Base-by-base conservation (phyloP, 257 asterid genomes). In the Catharanthus roseus region DNA sequence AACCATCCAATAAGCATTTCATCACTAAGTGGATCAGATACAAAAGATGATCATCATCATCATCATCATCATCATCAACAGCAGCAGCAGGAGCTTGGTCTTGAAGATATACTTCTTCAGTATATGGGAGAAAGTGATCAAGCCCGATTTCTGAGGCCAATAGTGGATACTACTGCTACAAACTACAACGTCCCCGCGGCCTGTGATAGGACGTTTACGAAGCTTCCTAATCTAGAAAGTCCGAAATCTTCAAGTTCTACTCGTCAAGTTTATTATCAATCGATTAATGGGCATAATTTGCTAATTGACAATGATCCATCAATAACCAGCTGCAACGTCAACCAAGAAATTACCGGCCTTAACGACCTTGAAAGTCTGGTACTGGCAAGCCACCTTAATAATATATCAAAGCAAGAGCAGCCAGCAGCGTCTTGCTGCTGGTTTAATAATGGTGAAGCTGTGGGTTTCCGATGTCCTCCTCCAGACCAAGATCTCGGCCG, bases 351-450 rank as follows among this genome's bases (percentile, higher is more conserved):
- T 41, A n/a, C n/a, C n/a, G 47, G 36, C 67, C 72, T 70, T 82
- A 83, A 39, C 34, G 86, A 80, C 50, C 82, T 84, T 4, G 91
- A 83, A 73, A 66, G 80, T 60, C 77, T 82, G 28, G 86, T n/a
- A n/a, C n/a, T 82, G 24, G 86, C 85, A 0, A 72, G 81, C 58
- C 84, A 82, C 60, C 83, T 85, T 71, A 85, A 80, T 51, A 80
- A 76, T 65, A 69, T 68, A 31, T 33, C 74, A 3, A 77, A 77
- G 62, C 86, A 81, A 47, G 67, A 62, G 11, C 39, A 51, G 0
- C 39, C 54, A 8, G 11, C 73, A n/a, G n/a, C n/a, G n/a, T n/a
- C n/a, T n/a, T n/a, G n/a, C n/a, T n/a, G n/a, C 34, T 64, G 65
- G 56, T 39, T 39, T n/a, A n/a, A n/a, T n/a, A n/a, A n/a, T 54